Evolutionary conservation across 768 basidiomycete genomes (phyloP).

Genomic region (Auricularia sp.): DNA sequence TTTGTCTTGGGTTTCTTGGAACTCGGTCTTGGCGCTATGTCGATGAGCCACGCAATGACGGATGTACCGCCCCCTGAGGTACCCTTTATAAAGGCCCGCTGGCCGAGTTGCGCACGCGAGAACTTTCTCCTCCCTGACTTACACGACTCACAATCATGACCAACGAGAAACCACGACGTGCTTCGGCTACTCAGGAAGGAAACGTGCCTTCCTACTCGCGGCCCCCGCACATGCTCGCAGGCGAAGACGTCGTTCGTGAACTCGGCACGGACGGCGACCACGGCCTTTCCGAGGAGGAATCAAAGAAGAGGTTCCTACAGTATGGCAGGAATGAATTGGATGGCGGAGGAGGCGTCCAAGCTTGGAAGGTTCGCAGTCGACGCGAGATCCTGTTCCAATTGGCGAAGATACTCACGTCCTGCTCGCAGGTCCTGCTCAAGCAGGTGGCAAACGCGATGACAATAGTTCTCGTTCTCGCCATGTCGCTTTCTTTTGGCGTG

Average conservation of each 20-base stretch:
- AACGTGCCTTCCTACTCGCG: not conserved
- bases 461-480: slow-evolving; percentile 21
- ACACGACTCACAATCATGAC: not conserved
- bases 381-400: not conserved
- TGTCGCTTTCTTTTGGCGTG: slow-evolving; percentile 46
- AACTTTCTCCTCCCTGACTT: not conserved
- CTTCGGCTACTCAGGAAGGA: not conserved
- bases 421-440: slow-evolving; percentile 10
- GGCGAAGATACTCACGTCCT: not conserved
- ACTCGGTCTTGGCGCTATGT: too few relatives aligned
- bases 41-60: too few relatives aligned
- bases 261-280: slow-evolving; percentile 14
- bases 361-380: slow-evolving; percentile 1
- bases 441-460: slow-evolving; percentile 32
- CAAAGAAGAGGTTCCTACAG: slow-evolving; percentile 11
- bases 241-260: slow-evolving; percentile 18
- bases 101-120: too few relatives aligned
- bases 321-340: slow-evolving; percentile 25
- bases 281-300: slow-evolving; percentile 19
- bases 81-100: too few relatives aligned
- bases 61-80: too few relatives aligned
- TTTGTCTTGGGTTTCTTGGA: too few relatives aligned
- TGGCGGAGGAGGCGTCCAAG: slow-evolving; percentile 16
- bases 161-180: not conserved
- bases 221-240: slow-evolving; percentile 16